Evolutionary conservation across 208 protist species (phyloP).

Genomic region (Acanthamoeba castellanii): DNA sequence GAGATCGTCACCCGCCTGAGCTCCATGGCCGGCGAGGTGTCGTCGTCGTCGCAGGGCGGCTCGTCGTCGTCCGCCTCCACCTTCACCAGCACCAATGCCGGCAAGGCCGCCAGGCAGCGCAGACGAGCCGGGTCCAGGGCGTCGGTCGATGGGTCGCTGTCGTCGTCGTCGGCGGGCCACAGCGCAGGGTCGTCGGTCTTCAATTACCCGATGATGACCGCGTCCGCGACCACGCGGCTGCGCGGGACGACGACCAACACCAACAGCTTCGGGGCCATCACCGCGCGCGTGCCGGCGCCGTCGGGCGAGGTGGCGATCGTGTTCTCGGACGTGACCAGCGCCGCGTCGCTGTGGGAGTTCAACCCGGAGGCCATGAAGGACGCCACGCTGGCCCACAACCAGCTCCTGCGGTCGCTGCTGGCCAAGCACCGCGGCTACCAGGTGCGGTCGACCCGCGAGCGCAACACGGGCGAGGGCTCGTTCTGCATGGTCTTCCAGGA

Average conservation of each 20-base stretch:
- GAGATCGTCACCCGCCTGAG: slow-evolving; percentile 37
- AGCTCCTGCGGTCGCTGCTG: slow-evolving; percentile 22
- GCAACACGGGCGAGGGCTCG: slow-evolving; percentile 53
- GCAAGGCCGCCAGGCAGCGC: no score
- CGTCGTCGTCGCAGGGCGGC: slow-evolving; percentile 16
- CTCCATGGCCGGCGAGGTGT: slow-evolving; percentile 30
- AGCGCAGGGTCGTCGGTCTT: no score
- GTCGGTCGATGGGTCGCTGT: no score
- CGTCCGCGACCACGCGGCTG: no score
- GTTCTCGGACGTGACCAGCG: no score
- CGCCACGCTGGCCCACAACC: slow-evolving; percentile 65
- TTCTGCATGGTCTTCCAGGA: slow-evolving; percentile 71
- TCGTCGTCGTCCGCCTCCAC: neutral
- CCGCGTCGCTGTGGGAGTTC: slow-evolving; percentile 53
- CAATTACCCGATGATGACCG: no score
- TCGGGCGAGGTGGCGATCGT: no score
- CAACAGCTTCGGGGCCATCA: neutral
- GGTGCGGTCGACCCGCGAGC: neutral
- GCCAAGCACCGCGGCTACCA: slow-evolving; percentile 59
- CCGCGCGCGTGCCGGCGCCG: neutral
- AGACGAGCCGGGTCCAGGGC: no score
- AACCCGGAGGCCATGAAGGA: slow-evolving; percentile 55
- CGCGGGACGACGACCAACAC: no score
- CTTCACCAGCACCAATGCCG: neutral
- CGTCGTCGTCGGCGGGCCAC: no score